These are phyloP conservation scores for Opeltia flavorubescens DNA, from an alignment of 495 filamentous ascomycete species.

Conservation along the genomic window DNA sequence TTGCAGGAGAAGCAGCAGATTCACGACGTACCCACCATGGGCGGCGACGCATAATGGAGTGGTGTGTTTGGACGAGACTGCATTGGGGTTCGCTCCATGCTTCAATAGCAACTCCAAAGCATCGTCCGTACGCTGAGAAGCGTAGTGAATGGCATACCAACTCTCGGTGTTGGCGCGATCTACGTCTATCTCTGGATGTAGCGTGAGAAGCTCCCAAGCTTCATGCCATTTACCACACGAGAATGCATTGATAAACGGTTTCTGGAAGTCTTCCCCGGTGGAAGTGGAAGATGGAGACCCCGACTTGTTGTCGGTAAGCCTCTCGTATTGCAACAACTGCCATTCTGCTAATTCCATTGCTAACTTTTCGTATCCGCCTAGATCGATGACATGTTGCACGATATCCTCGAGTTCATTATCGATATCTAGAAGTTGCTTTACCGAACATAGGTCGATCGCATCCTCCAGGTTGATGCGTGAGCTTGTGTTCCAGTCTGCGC, in stretches of 20 bases:
- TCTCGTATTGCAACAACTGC: background rate
- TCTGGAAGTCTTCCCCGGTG: background rate
- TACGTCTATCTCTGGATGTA: background rate
- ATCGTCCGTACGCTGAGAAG: background rate
- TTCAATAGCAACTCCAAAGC: background rate
- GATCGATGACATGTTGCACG: no score
- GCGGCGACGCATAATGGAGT: background rate
- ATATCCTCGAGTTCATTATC: no score
- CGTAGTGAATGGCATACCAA: background rate
- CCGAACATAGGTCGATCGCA: no score
- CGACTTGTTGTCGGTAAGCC: background rate
- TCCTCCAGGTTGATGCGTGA: no score
- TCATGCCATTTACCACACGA: background rate
- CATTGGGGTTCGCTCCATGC: background rate
- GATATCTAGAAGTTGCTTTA: no score
- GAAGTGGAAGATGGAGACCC: no score
- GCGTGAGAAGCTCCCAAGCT: background rate
- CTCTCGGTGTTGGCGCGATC: background rate
- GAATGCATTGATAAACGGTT: background rate
- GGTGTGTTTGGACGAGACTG: background rate
- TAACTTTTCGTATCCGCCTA: no score
- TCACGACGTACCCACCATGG: background rate
- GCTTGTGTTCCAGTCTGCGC: no score
- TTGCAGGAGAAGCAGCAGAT: no score
- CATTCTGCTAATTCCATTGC: no score